Conservation (phyloP, 495 filamentous ascomycete genomes). For the Neurospora sp. region DNA sequence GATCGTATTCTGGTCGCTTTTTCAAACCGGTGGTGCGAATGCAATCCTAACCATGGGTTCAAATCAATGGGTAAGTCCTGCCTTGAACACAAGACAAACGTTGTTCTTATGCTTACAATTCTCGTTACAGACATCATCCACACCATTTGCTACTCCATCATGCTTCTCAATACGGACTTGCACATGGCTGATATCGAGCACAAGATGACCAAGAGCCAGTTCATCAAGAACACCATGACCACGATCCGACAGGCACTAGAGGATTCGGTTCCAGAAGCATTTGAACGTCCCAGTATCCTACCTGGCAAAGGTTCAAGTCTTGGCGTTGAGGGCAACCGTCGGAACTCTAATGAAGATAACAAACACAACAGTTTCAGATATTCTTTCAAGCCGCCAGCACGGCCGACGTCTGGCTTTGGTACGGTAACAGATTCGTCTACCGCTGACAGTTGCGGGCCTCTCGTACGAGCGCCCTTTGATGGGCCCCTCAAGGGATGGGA, state of each 20-base stretch:
- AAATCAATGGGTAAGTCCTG: constrained; percentile 61
- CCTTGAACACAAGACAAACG: not conserved
- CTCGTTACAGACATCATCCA: constrained; percentile 70
- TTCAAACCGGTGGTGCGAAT: constrained; percentile 81
- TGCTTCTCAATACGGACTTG: constrained; percentile 92
- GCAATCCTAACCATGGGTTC: constrained; percentile 91
- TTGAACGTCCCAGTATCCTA: constrained; percentile 43
- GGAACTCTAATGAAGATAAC: constrained; percentile 34
- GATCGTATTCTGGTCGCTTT: constrained; percentile 88
- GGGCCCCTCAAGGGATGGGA: constrained; percentile 79
- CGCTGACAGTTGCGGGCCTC: constrained; percentile 44
- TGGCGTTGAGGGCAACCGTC: constrained; percentile 14
- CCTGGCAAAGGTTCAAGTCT: constrained; percentile 24
- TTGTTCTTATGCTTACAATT: constrained; percentile 2
- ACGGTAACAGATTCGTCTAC: constrained; percentile 15
- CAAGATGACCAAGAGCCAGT: constrained; percentile 91
- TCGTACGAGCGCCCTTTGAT: constrained; percentile 70
- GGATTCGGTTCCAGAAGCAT: constrained; percentile 58
- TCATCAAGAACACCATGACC: constrained; percentile 92
- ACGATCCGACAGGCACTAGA: constrained; percentile 68
- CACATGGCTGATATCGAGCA: constrained; percentile 89
- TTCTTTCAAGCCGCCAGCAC: constrained; percentile 37
- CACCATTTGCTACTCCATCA: constrained; percentile 91
- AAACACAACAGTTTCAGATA: constrained; percentile 28
- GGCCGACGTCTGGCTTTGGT: constrained; percentile 34